Conservation (phyloP, 306 rosid genomes). For the Datisca glomerata region DNA sequence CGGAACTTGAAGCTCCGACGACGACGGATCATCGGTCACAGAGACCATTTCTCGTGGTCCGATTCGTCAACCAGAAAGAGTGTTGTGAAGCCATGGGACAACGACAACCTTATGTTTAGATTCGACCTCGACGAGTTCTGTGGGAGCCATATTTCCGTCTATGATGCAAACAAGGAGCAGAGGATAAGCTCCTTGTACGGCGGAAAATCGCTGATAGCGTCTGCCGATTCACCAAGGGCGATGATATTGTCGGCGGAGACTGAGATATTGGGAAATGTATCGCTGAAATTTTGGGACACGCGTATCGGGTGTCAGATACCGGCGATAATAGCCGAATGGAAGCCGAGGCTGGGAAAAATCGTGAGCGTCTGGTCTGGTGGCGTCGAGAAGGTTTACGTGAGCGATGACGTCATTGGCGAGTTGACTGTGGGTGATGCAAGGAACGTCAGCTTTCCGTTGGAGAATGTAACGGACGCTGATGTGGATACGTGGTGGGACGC, state of each 20-base stretch:
- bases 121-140: constrained; percentile 20
- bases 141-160: constrained; percentile 15
- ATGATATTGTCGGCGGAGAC: constrained; percentile 18
- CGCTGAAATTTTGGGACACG: constrained; percentile 38
- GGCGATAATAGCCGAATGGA: constrained; percentile 34
- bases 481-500: constrained; percentile 28
- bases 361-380: constrained; percentile 16
- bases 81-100: constrained; percentile 82
- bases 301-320: constrained; percentile 29
- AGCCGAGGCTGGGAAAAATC: constrained; percentile 13
- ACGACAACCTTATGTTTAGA: constrained; percentile 36
- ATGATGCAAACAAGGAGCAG: constrained; percentile 20
- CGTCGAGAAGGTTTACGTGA: constrained; percentile 17
- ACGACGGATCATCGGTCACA: constrained; percentile 29
- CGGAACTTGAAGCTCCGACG: constrained; percentile 13
- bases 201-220: not conserved
- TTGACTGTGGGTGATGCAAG: constrained; percentile 29
- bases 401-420: constrained; percentile 18
- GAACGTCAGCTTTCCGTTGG: constrained; percentile 15
- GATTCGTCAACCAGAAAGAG: constrained; percentile 42
- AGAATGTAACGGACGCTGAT: constrained; percentile 12
- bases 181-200: constrained; percentile 5
- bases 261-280: constrained; percentile 13
- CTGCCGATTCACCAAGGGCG: constrained; percentile 17
- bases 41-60: constrained; percentile 38